Conservation (phyloP, 2,329 filamentous ascomycete genomes). For the Beauveria rudraprayagi region DNA sequence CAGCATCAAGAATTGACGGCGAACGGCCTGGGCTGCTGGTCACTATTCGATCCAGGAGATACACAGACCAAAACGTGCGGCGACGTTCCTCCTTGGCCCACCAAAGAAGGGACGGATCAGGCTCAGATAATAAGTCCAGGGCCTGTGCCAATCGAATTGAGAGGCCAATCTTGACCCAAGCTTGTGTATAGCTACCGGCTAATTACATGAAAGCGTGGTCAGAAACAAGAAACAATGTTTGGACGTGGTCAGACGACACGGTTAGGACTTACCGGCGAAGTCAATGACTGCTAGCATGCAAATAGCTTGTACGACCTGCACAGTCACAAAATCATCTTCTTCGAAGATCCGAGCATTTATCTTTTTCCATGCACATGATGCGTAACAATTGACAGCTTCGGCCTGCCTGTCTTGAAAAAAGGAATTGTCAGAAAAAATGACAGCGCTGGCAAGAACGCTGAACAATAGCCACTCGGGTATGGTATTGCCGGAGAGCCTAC, state of each 20-base stretch:
- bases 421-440: not conserved
- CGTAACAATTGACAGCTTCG: not conserved
- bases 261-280: not conserved
- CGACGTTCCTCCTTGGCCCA: slow-evolving; percentile 1
- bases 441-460: not conserved
- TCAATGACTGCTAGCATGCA: not conserved
- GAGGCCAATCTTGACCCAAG: not conserved
- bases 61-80: slow-evolving; percentile 5
- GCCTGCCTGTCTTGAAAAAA: not conserved
- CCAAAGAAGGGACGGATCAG: not conserved
- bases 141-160: not conserved
- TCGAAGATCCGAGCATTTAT: not conserved
- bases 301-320: slow-evolving; percentile 56
- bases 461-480: not conserved
- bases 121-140: not conserved
- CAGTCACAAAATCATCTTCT: slow-evolving; percentile 63
- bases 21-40: not conserved
- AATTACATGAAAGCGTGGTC: not conserved
- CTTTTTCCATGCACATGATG: not conserved
- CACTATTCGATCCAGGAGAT: not conserved
- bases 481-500: not conserved
- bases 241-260: not conserved
- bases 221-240: not conserved
- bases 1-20: slow-evolving; percentile 1
- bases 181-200: not conserved